phyloP scores from a whole-genome alignment of 345 rosid species.

The Microthlaspi erraticum region DNA sequence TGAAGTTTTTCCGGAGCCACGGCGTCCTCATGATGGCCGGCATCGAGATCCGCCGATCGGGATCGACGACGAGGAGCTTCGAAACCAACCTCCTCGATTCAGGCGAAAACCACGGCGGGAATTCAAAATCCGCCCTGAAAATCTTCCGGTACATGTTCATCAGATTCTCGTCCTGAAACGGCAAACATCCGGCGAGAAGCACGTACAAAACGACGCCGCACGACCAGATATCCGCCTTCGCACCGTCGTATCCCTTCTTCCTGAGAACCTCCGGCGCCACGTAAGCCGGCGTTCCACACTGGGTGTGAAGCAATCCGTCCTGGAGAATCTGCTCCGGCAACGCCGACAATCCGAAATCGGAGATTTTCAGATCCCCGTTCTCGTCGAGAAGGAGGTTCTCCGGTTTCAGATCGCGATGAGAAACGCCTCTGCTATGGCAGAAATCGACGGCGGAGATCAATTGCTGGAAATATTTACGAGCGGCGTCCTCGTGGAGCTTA shows the following conservation, averaged over 20 bases:
- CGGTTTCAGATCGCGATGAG: slow-evolving; percentile 87
- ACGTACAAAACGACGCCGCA: slow-evolving; percentile 85
- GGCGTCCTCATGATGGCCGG: slow-evolving; percentile 65
- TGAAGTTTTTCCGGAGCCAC: slow-evolving; percentile 66
- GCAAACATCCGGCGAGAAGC: slow-evolving; percentile 69
- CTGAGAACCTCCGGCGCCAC: slow-evolving; percentile 95
- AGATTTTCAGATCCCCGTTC: slow-evolving; percentile 68
- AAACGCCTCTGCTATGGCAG: slow-evolving; percentile 85
- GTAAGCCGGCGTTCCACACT: slow-evolving; percentile 86
- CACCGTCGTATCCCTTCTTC: slow-evolving; percentile 84
- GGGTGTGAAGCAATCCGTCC: slow-evolving; percentile 84
- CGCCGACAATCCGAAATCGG: slow-evolving; percentile 89
- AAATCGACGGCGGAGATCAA: slow-evolving; percentile 75
- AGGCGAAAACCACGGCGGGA: slow-evolving; percentile 72
- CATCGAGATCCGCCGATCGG: slow-evolving; percentile 61
- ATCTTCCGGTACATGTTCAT: slow-evolving; percentile 67
- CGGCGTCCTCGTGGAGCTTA: slow-evolving; percentile 58
- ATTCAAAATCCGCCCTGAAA: slow-evolving; percentile 64
- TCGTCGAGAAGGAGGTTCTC: slow-evolving; percentile 80
- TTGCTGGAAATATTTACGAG: slow-evolving; percentile 74
- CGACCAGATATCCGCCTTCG: slow-evolving; percentile 85
- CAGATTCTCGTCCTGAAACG: slow-evolving; percentile 75
- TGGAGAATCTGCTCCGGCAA: slow-evolving; percentile 71
- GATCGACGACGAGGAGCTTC: slow-evolving; percentile 72
- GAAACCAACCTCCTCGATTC: slow-evolving; percentile 62